These are phyloP conservation scores for Pneumocystis jirovecii DNA, from an alignment of 1,139 yeast genomes.

Conservation along the genomic window DNA sequence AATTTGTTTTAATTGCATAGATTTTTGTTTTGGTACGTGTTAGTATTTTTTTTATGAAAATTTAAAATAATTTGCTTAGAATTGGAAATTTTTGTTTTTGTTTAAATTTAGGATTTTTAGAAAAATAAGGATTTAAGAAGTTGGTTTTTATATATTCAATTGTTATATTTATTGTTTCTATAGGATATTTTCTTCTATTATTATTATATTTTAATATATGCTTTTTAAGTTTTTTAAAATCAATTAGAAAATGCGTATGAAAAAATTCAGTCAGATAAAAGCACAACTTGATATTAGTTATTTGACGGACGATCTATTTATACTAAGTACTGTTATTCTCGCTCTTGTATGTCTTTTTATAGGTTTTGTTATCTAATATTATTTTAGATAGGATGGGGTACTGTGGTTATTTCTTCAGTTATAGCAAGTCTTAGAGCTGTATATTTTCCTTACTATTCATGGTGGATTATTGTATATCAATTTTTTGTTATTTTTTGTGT, in stretches of 20 bases:
- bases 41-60: neutral
- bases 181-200: neutral
- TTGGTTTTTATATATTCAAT: neutral
- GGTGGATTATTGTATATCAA: slow-evolving; percentile 93
- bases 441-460: slow-evolving; percentile 61
- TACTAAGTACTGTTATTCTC: slow-evolving; percentile 17
- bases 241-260: neutral
- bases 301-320: slow-evolving; percentile 29
- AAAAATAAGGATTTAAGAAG: neutral
- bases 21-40: neutral
- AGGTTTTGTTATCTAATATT: neutral
- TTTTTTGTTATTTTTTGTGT: slow-evolving; percentile 43
- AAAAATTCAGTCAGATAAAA: neutral
- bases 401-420: slow-evolving; percentile 79
- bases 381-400: slow-evolving; percentile 44
- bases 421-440: slow-evolving; percentile 29
- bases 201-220: neutral
- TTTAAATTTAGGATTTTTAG: neutral
- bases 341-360: slow-evolving; percentile 10
- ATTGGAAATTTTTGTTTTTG: neutral
- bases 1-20: neutral
- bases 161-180: neutral
- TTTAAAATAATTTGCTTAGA: neutral
- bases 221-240: neutral
- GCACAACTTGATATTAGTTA: slow-evolving; percentile 7